Base-by-base conservation (phyloP, 352 stramenopile species). In the Globisporangium recalcitrans region DNA sequence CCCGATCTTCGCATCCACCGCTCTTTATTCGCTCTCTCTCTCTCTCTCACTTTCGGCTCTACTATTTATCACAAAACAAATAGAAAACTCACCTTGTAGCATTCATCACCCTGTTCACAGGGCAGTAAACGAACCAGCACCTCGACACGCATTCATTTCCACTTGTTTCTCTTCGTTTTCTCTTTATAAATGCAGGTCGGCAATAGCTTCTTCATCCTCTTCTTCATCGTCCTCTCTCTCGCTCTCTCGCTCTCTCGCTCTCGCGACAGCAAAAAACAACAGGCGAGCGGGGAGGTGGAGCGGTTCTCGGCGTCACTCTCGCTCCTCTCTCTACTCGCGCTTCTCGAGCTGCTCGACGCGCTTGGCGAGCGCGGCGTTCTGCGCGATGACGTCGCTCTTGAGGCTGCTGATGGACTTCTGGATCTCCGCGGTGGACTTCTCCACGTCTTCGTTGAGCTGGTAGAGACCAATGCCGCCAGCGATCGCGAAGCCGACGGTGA, bases 321-420 rank as follows among this genome's bases (percentile, higher is more conserved):
- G 36, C n/a, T 38, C 10, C 21, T 63, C 19, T 21, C 42, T 68
- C 61, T 82, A 83, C 69, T 88, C 64, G 66, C 67, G 72, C 75
- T 87, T 86, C 75, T 92, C 83, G 27, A 90, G 74, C 58, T 82
- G 75, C 58, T 88, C 81, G 54, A 91, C 78, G 55, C 83, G 75
- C 78, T 90, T 90, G 44, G 61, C 66, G n/a, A 92, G 78, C 60
- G 75, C 72, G 11, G 64, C 71, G 65, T 92, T 90, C 68, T 90
- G 77, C 65, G 75, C 74, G 42, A 89, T 64, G 52, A 90, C 75
- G 51, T 90, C 80, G 59, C 67, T 76, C 80, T 87, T 92, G 65
- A 90, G 78, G 53, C 63, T 65, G 31, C 72, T 65, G 66, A 90
- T 77, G 34, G 78, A 71, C 64, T 64, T 72, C 68, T 92, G 79